A percentile compares a stretch with the other conserved stretches of the same genome.
phyloP scores from a whole-genome alignment of 148 eudicot species.

The Agrostemma githago region DNA sequence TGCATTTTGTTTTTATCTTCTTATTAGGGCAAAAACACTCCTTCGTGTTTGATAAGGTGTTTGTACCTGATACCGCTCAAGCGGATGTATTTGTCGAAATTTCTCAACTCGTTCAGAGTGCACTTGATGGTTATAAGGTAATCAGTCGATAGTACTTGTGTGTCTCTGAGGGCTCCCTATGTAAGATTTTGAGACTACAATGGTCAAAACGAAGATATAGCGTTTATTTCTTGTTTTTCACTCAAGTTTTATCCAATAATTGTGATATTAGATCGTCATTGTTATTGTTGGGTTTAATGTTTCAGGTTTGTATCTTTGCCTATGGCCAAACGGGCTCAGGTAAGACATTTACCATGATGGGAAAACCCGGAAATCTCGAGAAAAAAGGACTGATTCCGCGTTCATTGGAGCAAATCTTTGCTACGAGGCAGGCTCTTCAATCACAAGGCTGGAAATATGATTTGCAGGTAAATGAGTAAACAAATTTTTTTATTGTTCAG shows the following conservation, averaged over 20 bases:
- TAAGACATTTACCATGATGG: conserved; percentile 98
- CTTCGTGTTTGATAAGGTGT: conserved; percentile 82
- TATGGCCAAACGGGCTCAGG: conserved; percentile 99
- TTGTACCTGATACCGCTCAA: conserved; percentile 76
- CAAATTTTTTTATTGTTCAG: background rate
- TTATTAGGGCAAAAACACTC: conserved; percentile 76
- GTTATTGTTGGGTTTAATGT: conserved; percentile 4
- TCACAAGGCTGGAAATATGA: conserved; percentile 97
- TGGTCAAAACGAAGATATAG: too few relatives aligned
- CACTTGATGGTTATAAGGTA: conserved; percentile 98
- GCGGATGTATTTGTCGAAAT: conserved; percentile 91
- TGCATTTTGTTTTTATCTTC: conserved; percentile 13
- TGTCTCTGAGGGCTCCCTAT: background rate
- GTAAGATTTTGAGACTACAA: background rate
- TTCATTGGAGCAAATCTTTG: conserved; percentile 84
- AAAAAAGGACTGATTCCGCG: conserved; percentile 92
- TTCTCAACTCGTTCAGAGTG: conserved; percentile 99
- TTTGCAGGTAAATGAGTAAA: conserved; percentile 56
- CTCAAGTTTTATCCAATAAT: background rate
- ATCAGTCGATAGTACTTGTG: background rate
- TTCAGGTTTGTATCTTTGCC: conserved; percentile 92
- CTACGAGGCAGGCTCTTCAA: conserved; percentile 66
- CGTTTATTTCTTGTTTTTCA: background rate
- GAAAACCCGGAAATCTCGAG: conserved; percentile 61
- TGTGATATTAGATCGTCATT: background rate